A percentile compares a stretch with the other conserved stretches of the same genome.
Evolutionary conservation across 2,329 filamentous ascomycete genomes (phyloP).

Genomic region (Coniochaeta ligniaria): DNA sequence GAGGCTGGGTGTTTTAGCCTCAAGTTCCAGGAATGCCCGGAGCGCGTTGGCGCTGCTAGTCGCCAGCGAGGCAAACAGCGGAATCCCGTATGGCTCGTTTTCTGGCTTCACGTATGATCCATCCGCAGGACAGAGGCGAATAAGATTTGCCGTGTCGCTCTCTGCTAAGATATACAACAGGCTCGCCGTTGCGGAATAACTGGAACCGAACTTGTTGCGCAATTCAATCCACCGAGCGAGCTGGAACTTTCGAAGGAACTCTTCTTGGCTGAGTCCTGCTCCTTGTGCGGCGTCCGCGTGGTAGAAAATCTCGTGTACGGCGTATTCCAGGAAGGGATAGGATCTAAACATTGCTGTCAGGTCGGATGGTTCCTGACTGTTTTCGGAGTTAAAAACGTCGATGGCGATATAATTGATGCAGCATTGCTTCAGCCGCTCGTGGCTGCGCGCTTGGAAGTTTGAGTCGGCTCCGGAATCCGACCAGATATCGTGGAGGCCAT

Average conservation of each 20-base stretch:
- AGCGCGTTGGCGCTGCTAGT: slow-evolving; percentile 4
- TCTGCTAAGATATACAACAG: not conserved
- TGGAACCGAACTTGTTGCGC: not conserved
- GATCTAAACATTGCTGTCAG: too few species aligned
- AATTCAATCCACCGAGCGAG: not conserved
- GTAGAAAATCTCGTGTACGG: not conserved
- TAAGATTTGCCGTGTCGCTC: not conserved
- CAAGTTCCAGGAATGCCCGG: not conserved
- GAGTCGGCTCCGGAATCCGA: slow-evolving; percentile 4
- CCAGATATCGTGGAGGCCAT: slow-evolving; percentile 8
- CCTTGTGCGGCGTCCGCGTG: not conserved
- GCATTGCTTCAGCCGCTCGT: slow-evolving; percentile 10
- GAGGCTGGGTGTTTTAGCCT: not conserved
- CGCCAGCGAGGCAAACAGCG: slow-evolving; percentile 9
- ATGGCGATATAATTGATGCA: slow-evolving; percentile 4
- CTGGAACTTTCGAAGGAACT: not conserved
- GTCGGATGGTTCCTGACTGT: slow-evolving; percentile 2
- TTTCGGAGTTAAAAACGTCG: slow-evolving; percentile 10
- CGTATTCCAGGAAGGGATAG: not conserved
- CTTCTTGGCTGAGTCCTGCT: not conserved
- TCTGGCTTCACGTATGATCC: not conserved
- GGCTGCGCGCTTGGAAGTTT: slow-evolving; percentile 4
- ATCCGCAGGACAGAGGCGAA: not conserved
- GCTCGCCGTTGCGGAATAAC: not conserved
- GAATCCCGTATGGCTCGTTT: slow-evolving; percentile 6